These are phyloP conservation scores for Rubus parviflorus DNA, from an alignment of 306 rosid genomes.

Conservation along the genomic window DNA sequence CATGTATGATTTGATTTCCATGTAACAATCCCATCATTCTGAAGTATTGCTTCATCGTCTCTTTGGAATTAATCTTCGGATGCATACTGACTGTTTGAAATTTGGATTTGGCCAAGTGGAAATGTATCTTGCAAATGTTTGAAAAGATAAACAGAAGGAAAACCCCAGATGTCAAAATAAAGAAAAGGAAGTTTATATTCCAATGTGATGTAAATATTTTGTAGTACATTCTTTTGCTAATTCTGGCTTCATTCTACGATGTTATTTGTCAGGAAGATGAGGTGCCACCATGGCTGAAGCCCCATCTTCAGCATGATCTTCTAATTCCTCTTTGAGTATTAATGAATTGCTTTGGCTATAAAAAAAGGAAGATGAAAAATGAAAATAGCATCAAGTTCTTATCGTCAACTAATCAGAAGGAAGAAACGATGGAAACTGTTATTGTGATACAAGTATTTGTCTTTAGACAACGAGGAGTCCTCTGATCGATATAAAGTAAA, in stretches of 20 bases:
- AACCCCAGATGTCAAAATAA: not conserved
- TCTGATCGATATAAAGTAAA: not conserved
- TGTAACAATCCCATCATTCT: not conserved
- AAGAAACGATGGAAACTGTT: conserved; percentile 3
- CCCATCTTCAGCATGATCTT: conserved; percentile 7
- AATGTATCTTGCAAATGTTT: not conserved
- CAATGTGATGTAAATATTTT: not conserved
- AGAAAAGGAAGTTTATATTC: not conserved
- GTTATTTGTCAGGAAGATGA: not conserved
- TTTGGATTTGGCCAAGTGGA: not conserved
- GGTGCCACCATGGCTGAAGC: not conserved
- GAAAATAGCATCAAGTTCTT: not conserved
- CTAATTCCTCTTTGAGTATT: not conserved
- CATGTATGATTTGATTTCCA: not conserved
- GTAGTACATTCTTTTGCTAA: not conserved
- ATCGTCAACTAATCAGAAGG: not conserved
- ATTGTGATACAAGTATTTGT: conserved; percentile 1
- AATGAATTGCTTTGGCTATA: not conserved
- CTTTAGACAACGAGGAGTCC: not conserved
- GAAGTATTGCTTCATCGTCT: not conserved
- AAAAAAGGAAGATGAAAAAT: not conserved
- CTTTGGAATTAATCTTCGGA: not conserved
- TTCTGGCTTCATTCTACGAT: not conserved
- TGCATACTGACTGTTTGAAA: not conserved
- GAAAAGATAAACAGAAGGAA: not conserved